phyloP scores from a whole-genome alignment of 345 rosid genomes.

The Orychophragmus violaceus region DNA sequence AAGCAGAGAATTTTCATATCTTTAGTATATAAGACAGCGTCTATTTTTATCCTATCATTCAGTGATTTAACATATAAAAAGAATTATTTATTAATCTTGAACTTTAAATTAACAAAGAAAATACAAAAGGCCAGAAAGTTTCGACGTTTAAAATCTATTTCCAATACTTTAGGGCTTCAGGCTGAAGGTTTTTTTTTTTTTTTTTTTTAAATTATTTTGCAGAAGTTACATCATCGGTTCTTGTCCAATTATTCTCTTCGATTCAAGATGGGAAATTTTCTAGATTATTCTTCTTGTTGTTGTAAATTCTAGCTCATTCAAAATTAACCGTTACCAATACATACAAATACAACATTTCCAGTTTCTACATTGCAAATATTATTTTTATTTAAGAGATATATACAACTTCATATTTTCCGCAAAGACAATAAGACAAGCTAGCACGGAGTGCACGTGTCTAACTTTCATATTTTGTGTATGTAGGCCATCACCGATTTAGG shows the following conservation, averaged over 20 bases:
- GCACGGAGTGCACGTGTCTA: too few relatives aligned
- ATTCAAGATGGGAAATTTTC: neutral
- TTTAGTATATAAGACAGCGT: neutral
- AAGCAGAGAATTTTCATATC: slow-evolving; percentile 15
- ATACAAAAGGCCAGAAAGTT: neutral
- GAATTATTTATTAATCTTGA: neutral
- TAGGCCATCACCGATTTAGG: too few relatives aligned
- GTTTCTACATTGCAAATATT: neutral
- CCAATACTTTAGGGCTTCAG: neutral
- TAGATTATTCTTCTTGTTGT: neutral
- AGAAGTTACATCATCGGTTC: neutral
- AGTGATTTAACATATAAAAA: neutral
- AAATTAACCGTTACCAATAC: neutral
- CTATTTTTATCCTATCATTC: neutral
- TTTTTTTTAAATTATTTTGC: neutral
- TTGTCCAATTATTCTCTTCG: neutral
- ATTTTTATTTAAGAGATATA: neutral
- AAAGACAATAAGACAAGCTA: too few relatives aligned
- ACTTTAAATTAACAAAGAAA: neutral
- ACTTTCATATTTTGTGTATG: too few relatives aligned
- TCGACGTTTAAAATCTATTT: slow-evolving; percentile 5
- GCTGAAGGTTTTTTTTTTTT: neutral
- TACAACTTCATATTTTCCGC: too few relatives aligned
- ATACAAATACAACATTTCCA: neutral
- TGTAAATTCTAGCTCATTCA: neutral